Evolutionary conservation across 108 stramenopile species (phyloP), one percentile per base, ranked within the genome.

Genomic region (Mayamaea pseudoterrestris): DNA sequence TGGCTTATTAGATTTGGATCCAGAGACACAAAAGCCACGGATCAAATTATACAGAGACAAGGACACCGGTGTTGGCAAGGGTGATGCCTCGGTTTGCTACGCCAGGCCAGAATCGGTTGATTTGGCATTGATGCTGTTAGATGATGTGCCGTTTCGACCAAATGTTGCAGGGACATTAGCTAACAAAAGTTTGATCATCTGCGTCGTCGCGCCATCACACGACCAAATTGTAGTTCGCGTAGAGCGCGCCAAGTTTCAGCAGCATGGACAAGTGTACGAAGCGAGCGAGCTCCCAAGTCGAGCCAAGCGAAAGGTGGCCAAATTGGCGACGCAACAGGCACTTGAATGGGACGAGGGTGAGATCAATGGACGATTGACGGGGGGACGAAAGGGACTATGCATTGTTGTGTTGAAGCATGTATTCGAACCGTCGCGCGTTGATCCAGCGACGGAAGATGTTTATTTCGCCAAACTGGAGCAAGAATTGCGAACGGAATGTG

Each of bases 61-160:
- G 35, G 26, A 57, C 31, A 39, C 50, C 40, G 84, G 83, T 6
- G 32, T 53, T 14, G 54, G 78, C 30, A 97, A 97, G 57, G 96
- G 96, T 7, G 96, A 97, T 60, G 93, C 83, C 21, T 79, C 80
- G 8, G 66, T 97, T n/a, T 93, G 93, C 41, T 97, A 88, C 58
- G 93, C 83, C 17, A 68, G 76, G 14, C 60, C 77, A 17, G 94
- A 94, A 57, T 85, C 82, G 30, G 94, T 97, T 0, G 81, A 90
- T 13, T 57, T 97, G 44, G 93, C 93, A 11, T 44, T 97, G 28
- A 80, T 87, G 52, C 57, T 97, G 3, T 58, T 97, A 34, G 89
- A 97, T 51, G 79, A 79, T 42, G 63, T 71, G 4, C 50, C 42
- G 18, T 70, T 75, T 44, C 44, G 50, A 47, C 47, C 56, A 1